These are phyloP conservation scores for Lupinus albus DNA, from an alignment of 306 rosid genomes.

Conservation along the genomic window DNA sequence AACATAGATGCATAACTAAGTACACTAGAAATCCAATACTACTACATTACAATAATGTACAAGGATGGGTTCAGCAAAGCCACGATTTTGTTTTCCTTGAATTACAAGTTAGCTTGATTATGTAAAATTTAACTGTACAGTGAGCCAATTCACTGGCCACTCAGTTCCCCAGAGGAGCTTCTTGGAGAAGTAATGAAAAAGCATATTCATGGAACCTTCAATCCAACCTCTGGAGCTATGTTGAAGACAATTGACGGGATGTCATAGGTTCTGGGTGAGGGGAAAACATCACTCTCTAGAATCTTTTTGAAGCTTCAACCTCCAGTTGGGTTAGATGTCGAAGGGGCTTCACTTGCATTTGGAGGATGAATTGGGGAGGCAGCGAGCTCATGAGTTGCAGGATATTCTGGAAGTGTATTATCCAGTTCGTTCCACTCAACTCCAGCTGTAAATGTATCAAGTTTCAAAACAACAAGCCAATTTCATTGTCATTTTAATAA, in stretches of 20 bases:
- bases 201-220: conserved; percentile 53
- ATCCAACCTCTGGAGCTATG: conserved; percentile 49
- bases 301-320: conserved; percentile 47
- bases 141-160: conserved; percentile 42
- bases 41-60: conserved; percentile 45
- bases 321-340: conserved; percentile 53
- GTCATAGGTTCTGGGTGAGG: conserved; percentile 51
- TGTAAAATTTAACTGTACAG: conserved; percentile 65
- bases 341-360: conserved; percentile 51
- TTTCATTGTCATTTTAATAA: background rate
- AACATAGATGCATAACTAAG: conserved; percentile 35
- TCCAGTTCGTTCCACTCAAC: conserved; percentile 77
- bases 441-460: conserved; percentile 59
- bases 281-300: conserved; percentile 39
- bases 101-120: conserved; percentile 41
- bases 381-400: conserved; percentile 48
- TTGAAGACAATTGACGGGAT: conserved; percentile 46
- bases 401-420: conserved; percentile 50
- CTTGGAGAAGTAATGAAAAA: conserved; percentile 8
- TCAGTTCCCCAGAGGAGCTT: conserved; percentile 40
- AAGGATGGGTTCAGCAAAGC: conserved; percentile 46
- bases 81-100: conserved; percentile 18
- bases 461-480: conserved; percentile 25
- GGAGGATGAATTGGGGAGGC: conserved; percentile 49
- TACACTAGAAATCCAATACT: conserved; percentile 36